A percentile compares a stretch with the other conserved stretches of the same genome.
phyloP scores from a whole-genome alignment of 768 basidiomycete genomes.

The Xerocomellus intermedius region DNA sequence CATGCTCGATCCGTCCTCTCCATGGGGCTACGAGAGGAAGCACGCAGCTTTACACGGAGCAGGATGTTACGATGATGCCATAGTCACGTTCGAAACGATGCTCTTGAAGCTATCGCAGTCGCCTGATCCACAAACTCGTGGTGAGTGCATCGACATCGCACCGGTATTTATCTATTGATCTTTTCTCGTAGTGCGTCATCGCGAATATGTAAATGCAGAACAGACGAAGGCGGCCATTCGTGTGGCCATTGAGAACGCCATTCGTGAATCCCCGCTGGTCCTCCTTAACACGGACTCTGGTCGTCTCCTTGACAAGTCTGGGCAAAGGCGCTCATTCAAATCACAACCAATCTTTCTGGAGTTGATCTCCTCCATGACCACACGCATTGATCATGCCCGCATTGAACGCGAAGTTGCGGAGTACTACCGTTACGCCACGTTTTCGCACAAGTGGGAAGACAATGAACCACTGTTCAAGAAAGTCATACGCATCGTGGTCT shows the following conservation, averaged over 20 bases:
- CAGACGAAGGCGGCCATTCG: background rate
- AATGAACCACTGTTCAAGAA: background rate
- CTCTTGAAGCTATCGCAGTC: slow-evolving; percentile 2
- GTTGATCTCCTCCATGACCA: slow-evolving; percentile 2
- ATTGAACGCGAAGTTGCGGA: background rate
- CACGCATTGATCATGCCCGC: background rate
- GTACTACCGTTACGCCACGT: background rate
- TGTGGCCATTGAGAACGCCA: background rate
- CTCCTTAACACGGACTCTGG: slow-evolving; percentile 7
- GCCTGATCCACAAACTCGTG: background rate
- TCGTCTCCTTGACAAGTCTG: background rate
- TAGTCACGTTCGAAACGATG: slow-evolving; percentile 1
- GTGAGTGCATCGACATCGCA: background rate
- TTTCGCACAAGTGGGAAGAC: background rate
- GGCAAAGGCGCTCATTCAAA: background rate
- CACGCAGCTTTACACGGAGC: background rate
- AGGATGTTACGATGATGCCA: background rate
- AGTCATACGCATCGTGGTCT: background rate
- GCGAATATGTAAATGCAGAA: background rate
- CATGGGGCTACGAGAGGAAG: background rate
- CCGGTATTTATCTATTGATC: background rate
- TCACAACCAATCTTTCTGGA: background rate
- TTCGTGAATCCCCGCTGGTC: background rate
- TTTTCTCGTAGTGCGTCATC: background rate
- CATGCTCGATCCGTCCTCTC: background rate